phyloP scores from a whole-genome alignment of 345 rosid genomes.

The Melastoma malabathricum region DNA sequence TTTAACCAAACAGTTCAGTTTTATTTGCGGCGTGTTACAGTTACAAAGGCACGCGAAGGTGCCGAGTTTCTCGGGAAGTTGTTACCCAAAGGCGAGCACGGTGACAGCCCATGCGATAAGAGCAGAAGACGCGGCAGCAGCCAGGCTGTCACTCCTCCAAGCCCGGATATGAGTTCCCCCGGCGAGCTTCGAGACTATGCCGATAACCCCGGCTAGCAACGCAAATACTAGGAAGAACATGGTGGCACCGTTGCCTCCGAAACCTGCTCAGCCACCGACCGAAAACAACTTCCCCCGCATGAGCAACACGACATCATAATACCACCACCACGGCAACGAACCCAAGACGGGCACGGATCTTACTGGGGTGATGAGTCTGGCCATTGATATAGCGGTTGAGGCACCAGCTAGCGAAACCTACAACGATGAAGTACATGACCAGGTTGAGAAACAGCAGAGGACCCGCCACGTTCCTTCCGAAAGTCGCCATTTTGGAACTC shows the following conservation, averaged over 20 bases:
- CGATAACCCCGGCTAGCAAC: constrained; percentile 47
- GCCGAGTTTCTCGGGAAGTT: background rate
- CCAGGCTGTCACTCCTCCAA: constrained; percentile 74
- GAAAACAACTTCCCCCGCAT: background rate
- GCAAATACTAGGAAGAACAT: constrained; percentile 55
- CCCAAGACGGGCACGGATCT: background rate
- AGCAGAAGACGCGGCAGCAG: constrained; percentile 60
- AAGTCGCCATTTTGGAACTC: constrained; percentile 36
- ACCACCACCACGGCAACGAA: background rate
- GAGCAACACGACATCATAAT: background rate
- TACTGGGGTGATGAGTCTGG: constrained; percentile 72
- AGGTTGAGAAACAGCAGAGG: constrained; percentile 83
- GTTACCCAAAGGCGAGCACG: constrained; percentile 66
- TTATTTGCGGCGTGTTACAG: no score
- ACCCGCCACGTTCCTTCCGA: constrained; percentile 76
- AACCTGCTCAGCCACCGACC: constrained; percentile 22
- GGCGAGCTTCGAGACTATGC: constrained; percentile 53
- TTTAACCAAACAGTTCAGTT: background rate
- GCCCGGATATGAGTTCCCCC: constrained; percentile 66
- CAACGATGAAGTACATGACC: constrained; percentile 56
- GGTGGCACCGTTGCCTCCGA: constrained; percentile 89
- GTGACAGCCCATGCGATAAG: constrained; percentile 72
- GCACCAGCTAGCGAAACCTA: constrained; percentile 89
- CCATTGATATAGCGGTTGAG: constrained; percentile 60
- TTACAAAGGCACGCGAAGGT: no score